A percentile compares a stretch with the other conserved stretches of the same genome.
Conservation (phyloP, 306 rosid species). For the Rosa rugosa region DNA sequence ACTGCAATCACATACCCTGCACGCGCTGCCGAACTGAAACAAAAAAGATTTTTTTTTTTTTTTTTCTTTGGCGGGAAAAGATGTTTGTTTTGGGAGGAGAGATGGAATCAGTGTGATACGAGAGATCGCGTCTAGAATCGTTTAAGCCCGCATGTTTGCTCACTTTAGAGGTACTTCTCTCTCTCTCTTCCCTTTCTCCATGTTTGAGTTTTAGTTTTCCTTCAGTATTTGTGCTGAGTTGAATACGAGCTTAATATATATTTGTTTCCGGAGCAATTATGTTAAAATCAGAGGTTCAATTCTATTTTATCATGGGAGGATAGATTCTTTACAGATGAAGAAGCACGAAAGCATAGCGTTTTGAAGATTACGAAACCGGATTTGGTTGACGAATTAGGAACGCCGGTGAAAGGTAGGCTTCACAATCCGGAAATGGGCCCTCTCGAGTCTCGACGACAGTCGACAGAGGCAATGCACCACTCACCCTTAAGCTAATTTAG, state of each 20-base stretch:
- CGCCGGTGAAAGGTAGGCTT: slow-evolving; percentile 59
- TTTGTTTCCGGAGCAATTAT: no score
- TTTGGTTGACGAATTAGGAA: slow-evolving; percentile 35
- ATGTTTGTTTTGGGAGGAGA: no score
- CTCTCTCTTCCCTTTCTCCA: not conserved
- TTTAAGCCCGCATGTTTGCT: no score
- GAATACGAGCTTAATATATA: not conserved
- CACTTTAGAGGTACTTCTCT: slow-evolving; percentile 12
- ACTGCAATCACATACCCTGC: no score
- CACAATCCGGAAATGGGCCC: slow-evolving; percentile 86
- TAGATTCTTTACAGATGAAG: slow-evolving; percentile 62
- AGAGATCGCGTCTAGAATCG: no score
- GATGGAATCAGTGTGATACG: no score
- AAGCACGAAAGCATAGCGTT: slow-evolving; percentile 51
- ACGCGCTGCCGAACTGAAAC: no score
- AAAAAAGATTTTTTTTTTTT: no score
- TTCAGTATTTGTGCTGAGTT: not conserved
- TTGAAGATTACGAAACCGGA: slow-evolving; percentile 47
- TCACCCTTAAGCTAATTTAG: not conserved
- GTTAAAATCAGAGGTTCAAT: not conserved
- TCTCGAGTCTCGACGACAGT: slow-evolving; percentile 50
- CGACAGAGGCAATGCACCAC: slow-evolving; percentile 29
- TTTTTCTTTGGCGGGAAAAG: no score
- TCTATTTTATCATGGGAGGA: slow-evolving; percentile 36
- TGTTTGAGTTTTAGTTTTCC: not conserved